Evolutionary conservation across 192 early-diverging fungal genomes (phyloP), one percentile per base, ranked within the genome.

Genomic region (Cladochytrium replicatum): DNA sequence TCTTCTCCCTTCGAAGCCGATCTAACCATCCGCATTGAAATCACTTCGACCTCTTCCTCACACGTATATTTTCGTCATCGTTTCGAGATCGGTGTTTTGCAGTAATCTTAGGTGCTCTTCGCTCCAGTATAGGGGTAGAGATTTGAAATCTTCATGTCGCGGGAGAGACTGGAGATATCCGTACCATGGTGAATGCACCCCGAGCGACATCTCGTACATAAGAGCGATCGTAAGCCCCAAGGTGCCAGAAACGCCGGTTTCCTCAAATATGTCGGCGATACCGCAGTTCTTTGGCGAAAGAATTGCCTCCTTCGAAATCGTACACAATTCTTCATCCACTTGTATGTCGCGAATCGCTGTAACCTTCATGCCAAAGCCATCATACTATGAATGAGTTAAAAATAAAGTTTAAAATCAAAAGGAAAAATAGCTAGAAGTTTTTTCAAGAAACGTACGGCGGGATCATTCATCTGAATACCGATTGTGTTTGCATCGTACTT

Each of bases 271-370:
- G 50, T 88, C 81, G 42, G 85, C 81, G 49, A 88, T 79, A 4
- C 73, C 85, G 46, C 83, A 75, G 30, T 74, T 86, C 41, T 75
- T 69, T 17, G 70, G 54, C 21, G 85, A 87, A 26, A 94, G 66
- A 11, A 91, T 75, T 2, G 75, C 63, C 0, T 77, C 57, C 57
- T 92, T 92, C 41, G 91, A 86, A 49, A 92, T 91, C 38, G 74
- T 63, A 30, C 48, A 44, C 19, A 72, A 28, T 54, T 22, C 46
- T 32, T n/a, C n/a, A n/a, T n/a, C n/a, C n/a, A n/a, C n/a, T n/a
- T n/a, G n/a, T n/a, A n/a, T n/a, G n/a, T n/a, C 46, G 54, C 48
- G 21, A 45, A 49, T 34, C 19, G 30, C 42, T n/a, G n/a, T n/a
- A n/a, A n/a, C n/a, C n/a, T n/a, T n/a, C n/a, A n/a, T n/a, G n/a